Percentiles rank a stretch among this genome's conserved stretches.
Evolutionary conservation across 768 basidiomycete genomes (phyloP).

Genomic region (Agaricus subrufescens): DNA sequence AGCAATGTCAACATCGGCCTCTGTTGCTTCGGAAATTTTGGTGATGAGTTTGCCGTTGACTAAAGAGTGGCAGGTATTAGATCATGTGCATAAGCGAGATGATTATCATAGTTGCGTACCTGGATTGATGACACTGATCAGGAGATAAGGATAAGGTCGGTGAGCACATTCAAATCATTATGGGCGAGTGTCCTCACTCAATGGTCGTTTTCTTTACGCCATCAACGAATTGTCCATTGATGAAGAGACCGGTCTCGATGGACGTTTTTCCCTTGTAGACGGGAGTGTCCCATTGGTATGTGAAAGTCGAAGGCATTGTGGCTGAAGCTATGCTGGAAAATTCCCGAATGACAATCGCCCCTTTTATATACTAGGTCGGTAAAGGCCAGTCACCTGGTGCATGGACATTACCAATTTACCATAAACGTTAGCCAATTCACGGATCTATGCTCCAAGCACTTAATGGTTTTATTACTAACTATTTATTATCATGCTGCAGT

Average conservation of each 20-base stretch:
- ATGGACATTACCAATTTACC: too few relatives aligned
- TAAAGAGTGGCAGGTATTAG: conserved; percentile 18
- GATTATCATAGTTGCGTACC: conserved; percentile 19
- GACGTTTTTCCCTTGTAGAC: conserved; percentile 53
- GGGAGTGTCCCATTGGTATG: conserved; percentile 48
- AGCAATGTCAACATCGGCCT: conserved; percentile 72
- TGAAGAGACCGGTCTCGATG: conserved; percentile 68
- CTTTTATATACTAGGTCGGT: too few relatives aligned
- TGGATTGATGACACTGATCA: conserved; percentile 51
- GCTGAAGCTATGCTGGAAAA: neutral
- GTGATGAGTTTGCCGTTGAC: conserved; percentile 62
- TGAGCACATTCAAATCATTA: neutral
- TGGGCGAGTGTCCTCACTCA: conserved; percentile 40
- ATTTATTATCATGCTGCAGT: too few relatives aligned
- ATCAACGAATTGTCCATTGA: conserved; percentile 63
- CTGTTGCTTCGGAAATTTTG: conserved; percentile 50
- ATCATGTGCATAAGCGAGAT: neutral
- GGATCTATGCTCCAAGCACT: too few relatives aligned
- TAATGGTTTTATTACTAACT: too few relatives aligned
- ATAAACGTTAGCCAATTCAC: too few relatives aligned
- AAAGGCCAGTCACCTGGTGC: too few relatives aligned
- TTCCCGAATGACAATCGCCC: neutral
- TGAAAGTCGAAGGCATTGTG: conserved; percentile 30
- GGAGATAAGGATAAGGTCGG: conserved; percentile 9
- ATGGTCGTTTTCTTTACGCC: conserved; percentile 50